Evolutionary conservation across 2,329 filamentous ascomycete species (phyloP).

Genomic region (Thelonectria blattea): DNA sequence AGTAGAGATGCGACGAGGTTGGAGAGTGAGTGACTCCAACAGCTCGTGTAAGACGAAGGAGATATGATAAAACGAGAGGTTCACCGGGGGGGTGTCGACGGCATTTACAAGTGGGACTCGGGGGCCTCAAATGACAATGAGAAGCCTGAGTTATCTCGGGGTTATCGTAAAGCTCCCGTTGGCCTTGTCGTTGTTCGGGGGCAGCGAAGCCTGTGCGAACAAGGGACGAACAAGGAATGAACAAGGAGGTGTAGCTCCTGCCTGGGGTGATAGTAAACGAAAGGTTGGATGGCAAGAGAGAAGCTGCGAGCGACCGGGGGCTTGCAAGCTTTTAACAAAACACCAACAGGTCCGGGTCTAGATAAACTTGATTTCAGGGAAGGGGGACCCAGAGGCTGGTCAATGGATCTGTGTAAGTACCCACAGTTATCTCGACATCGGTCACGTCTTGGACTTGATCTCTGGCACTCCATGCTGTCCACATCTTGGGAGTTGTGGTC

Average conservation of each 20-base stretch:
- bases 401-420: slow-evolving; percentile 21
- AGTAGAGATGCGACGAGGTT: slow-evolving; percentile 7
- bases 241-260: not conserved
- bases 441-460: not conserved
- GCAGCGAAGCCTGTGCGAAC: not conserved
- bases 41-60: slow-evolving; percentile 19
- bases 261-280: not conserved
- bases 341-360: slow-evolving; percentile 16
- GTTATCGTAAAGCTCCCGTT: not conserved
- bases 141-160: not conserved
- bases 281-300: slow-evolving; percentile 3
- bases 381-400: slow-evolving; percentile 12
- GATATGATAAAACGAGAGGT: slow-evolving; percentile 24
- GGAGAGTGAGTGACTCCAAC: slow-evolving; percentile 24
- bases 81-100: slow-evolving; percentile 27
- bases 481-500: slow-evolving; percentile 7
- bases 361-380: slow-evolving; percentile 31
- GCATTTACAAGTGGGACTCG: slow-evolving; percentile 22
- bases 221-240: not conserved
- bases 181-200: not conserved
- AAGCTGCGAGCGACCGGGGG: slow-evolving; percentile 30
- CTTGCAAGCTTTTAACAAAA: slow-evolving; percentile 36
- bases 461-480: slow-evolving; percentile 2
- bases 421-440: slow-evolving; percentile 10
- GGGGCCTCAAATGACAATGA: not conserved